Conservation (phyloP, 768 basidiomycete genomes). For the Serendipita sp. region DNA sequence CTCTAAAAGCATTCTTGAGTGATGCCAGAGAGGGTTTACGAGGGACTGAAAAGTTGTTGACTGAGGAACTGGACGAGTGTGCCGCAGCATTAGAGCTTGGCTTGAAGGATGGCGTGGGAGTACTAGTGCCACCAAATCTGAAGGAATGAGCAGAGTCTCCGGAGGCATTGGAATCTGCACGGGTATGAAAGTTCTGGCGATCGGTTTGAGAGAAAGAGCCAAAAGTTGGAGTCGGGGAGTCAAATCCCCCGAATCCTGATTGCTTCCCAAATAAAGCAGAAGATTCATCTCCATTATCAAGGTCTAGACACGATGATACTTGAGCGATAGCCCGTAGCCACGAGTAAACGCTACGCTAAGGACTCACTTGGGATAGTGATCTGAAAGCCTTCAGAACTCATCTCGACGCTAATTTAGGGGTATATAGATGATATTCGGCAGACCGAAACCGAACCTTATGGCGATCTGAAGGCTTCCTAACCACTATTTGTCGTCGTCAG, state of each 20-base stretch:
- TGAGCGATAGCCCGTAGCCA: background rate
- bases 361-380: conserved; percentile 48
- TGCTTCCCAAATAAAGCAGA: conserved; percentile 24
- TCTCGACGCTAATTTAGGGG: background rate
- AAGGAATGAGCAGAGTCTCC: conserved; percentile 56
- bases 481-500: too few species aligned
- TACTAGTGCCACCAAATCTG: conserved; percentile 28
- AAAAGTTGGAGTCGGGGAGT: conserved; percentile 53
- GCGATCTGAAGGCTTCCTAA: too few species aligned
- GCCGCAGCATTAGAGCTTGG: conserved; percentile 18
- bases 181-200: conserved; percentile 52
- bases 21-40: conserved; percentile 80
- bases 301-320: conserved; percentile 31
- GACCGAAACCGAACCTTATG: too few species aligned
- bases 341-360: background rate
- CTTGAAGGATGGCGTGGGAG: conserved; percentile 17
- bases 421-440: background rate
- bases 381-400: conserved; percentile 26
- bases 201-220: conserved; percentile 28
- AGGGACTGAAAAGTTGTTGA: conserved; percentile 43
- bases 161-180: conserved; percentile 66
- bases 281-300: conserved; percentile 37
- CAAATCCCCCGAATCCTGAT: conserved; percentile 27
- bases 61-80: conserved; percentile 58
- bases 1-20: conserved; percentile 75